A percentile compares a stretch with the other conserved stretches of the same genome.
phyloP scores from a whole-genome alignment of 2,329 filamentous ascomycete species.

The Trichoderma simmonsii region DNA sequence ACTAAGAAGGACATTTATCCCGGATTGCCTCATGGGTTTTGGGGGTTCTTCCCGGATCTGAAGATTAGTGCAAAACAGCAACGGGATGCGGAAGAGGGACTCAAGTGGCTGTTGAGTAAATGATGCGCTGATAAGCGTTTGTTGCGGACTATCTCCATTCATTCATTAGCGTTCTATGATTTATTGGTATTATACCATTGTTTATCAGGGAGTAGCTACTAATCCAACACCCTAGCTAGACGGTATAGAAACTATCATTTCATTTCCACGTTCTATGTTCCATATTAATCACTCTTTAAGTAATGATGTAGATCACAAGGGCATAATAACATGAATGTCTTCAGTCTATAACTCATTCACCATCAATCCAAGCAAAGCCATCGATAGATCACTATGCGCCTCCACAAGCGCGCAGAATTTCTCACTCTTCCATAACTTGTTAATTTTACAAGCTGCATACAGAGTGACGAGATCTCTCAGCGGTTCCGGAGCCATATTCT shows the following conservation, averaged over 20 bases:
- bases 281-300: not conserved
- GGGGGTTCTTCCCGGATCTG: constrained; percentile 26
- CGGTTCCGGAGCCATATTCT: not conserved
- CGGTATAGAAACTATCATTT: not conserved
- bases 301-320: not conserved
- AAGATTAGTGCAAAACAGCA: constrained; percentile 24
- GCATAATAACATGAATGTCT: not conserved
- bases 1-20: constrained; percentile 31
- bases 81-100: constrained; percentile 23
- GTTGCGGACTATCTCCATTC: not conserved
- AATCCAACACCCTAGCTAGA: too few relatives aligned
- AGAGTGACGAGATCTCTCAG: constrained; percentile 15
- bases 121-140: not conserved
- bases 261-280: not conserved
- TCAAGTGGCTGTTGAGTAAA: constrained; percentile 25
- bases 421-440: constrained; percentile 18
- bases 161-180: not conserved
- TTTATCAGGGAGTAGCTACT: too few relatives aligned
- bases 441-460: constrained; percentile 18
- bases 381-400: constrained; percentile 8
- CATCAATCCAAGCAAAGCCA: not conserved
- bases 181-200: not conserved
- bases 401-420: constrained; percentile 17
- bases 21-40: constrained; percentile 32
- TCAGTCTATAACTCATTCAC: not conserved